These are phyloP conservation scores for Solanum bukasovii DNA, from an alignment of 257 asterid genomes.

Conservation along the genomic window DNA sequence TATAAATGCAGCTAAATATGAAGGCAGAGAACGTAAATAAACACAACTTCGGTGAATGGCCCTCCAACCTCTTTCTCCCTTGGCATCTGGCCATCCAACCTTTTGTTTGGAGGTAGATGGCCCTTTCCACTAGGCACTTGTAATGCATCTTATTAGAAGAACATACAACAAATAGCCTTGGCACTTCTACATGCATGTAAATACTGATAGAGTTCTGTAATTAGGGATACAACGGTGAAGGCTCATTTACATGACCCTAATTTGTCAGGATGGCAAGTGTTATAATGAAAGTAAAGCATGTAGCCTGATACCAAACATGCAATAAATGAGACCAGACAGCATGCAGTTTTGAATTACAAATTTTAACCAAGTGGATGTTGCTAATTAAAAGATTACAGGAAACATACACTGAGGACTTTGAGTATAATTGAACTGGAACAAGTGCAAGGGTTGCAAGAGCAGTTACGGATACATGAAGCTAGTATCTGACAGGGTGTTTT, in stretches of 20 bases:
- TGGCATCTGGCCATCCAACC: background rate
- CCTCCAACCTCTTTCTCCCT: background rate
- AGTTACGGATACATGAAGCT: background rate
- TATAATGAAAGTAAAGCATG: background rate
- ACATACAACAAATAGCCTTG: background rate
- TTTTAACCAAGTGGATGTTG: background rate
- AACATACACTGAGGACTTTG: background rate
- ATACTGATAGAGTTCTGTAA: background rate
- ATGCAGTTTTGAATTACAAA: background rate
- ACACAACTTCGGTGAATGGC: background rate
- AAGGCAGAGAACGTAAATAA: background rate
- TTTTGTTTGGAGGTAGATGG: background rate
- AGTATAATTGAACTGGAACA: background rate
- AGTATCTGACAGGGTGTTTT: background rate
- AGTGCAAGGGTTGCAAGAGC: background rate
- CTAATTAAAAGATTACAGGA: background rate
- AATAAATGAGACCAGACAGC: background rate
- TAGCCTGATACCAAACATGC: background rate
- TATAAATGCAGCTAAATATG: background rate
- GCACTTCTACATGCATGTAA: background rate
- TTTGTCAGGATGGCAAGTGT: background rate
- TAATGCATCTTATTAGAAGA: background rate
- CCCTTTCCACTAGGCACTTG: background rate
- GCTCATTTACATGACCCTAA: background rate
- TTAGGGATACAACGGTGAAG: background rate